Evolutionary conservation across 352 stramenopile genomes (phyloP), one percentile per base, ranked within the genome.

Genomic region (Blastocystis sp.): DNA sequence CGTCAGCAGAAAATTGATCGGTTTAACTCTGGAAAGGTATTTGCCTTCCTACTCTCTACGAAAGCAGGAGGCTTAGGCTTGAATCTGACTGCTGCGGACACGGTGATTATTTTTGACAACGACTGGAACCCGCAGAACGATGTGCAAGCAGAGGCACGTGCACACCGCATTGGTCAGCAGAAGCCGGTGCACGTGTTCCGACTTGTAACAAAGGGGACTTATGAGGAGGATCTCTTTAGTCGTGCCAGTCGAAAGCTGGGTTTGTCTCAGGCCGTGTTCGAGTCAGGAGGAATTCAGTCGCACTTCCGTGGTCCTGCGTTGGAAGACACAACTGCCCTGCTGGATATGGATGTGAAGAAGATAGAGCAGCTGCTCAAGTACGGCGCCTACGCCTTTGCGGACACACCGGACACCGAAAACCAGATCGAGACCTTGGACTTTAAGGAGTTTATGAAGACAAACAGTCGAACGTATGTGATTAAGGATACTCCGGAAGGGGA

Each of bases 221-320:
- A 99, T 90, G 97, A 99, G 92, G 95, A 96, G 61, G 96, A 99
- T 90, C 98, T 99, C 95, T 98, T 99, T 92, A 96, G 98, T 77
- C 96, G 98, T 87, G 97, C 97, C 15, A 98, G 93, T 37, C 98
- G 97, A 90, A 99, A 99, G 91, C 92, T 99, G 7, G 97, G 97
- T 11, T 95, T 99, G 90, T 96, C 98, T 91, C 96, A 98, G 84
- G 97, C 96, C 45, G 95, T 99, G 37, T 66, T 94, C 91, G 1
- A 88, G 18, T 59, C 55, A 13, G 80, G 29, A 47, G 84, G 75
- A 18, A 70, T 75, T 29, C 53, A 70, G 56, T 69, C 56, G 7
- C 56, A 90, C 41, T 84, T 84, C 54, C 50, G 39, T 7, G 84
- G 73, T 15, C 73, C 56, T 9, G 77, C 66, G 34, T 11, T 76